A percentile compares a stretch with the other conserved stretches of the same genome.
phyloP scores from a whole-genome alignment of 2,329 filamentous ascomycete genomes.

The Venturia effusa region DNA sequence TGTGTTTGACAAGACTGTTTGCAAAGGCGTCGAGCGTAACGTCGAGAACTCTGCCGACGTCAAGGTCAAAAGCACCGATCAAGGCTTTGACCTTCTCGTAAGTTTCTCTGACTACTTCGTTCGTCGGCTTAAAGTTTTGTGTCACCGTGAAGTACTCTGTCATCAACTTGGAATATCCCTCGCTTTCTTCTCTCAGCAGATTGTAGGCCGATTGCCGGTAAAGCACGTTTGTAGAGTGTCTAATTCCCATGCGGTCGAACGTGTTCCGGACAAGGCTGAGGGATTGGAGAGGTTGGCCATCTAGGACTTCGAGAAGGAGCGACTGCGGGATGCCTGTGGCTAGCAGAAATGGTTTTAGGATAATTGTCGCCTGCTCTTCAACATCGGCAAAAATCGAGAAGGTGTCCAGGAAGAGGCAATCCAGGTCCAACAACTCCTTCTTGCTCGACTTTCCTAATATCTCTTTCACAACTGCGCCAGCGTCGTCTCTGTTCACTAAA shows the following conservation, averaged over 20 bases:
- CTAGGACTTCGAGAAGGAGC: slow-evolving; percentile 72
- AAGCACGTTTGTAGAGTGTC: slow-evolving; percentile 82
- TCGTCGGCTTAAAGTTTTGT: slow-evolving; percentile 59
- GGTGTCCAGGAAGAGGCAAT: slow-evolving; percentile 68
- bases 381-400: slow-evolving; percentile 39
- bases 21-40: slow-evolving; percentile 93
- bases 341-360: slow-evolving; percentile 38
- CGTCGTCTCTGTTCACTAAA: slow-evolving; percentile 5
- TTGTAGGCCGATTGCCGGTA: slow-evolving; percentile 98
- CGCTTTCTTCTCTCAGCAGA: slow-evolving; percentile 83
- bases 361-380: slow-evolving; percentile 53
- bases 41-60: slow-evolving; percentile 88
- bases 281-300: slow-evolving; percentile 62
- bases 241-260: slow-evolving; percentile 72
- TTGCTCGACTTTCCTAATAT: slow-evolving; percentile 3
- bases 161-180: slow-evolving; percentile 92
- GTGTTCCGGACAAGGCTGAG: slow-evolving; percentile 75
- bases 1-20: slow-evolving; percentile 83
- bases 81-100: slow-evolving; percentile 89
- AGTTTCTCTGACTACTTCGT: slow-evolving; percentile 68
- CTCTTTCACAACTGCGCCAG: slow-evolving; percentile 11
- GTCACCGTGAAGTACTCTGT: slow-evolving; percentile 92
- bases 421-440: slow-evolving; percentile 20
- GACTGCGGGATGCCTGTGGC: slow-evolving; percentile 61
- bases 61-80: slow-evolving; percentile 93